These are phyloP conservation scores for Exophiala bonariae DNA, from an alignment of 2,329 filamentous ascomycete genomes.

Conservation along the genomic window DNA sequence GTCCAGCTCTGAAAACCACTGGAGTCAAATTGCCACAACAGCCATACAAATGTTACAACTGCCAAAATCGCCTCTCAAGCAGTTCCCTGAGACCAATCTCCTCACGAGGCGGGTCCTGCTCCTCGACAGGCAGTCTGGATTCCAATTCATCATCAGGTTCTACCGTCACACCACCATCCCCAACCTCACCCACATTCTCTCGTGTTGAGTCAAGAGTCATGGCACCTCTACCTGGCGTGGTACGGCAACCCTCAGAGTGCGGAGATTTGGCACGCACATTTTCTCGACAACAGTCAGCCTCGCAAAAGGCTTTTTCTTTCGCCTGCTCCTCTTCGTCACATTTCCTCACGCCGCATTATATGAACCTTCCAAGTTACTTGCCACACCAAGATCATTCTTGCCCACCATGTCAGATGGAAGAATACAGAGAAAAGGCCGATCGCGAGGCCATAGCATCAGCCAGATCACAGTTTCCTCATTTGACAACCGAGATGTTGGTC, in stretches of 20 bases:
- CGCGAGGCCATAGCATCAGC: constrained; percentile 21
- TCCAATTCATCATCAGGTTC: constrained; percentile 13
- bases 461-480: constrained; percentile 20
- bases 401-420: constrained; percentile 28
- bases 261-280: constrained; percentile 15
- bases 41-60: constrained; percentile 29
- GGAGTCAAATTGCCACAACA: constrained; percentile 27
- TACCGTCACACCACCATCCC: constrained; percentile 13
- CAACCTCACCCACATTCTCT: constrained; percentile 14
- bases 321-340: constrained; percentile 25
- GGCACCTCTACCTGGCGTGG: constrained; percentile 24
- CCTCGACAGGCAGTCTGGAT: constrained; percentile 25
- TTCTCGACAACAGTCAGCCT: constrained; percentile 15
- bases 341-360: constrained; percentile 23
- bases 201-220: constrained; percentile 11
- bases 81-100: constrained; percentile 13
- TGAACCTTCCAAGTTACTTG: constrained; percentile 24
- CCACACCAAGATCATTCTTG: constrained; percentile 29
- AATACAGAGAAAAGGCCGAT: constrained; percentile 17
- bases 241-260: constrained; percentile 22
- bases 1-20: constrained; percentile 25
- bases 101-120: constrained; percentile 16
- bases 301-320: constrained; percentile 24
- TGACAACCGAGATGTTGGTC: constrained; percentile 27
- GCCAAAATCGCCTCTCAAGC: constrained; percentile 20